phyloP scores from a whole-genome alignment of 345 rosid genomes.

The Isatis tinctoria region DNA sequence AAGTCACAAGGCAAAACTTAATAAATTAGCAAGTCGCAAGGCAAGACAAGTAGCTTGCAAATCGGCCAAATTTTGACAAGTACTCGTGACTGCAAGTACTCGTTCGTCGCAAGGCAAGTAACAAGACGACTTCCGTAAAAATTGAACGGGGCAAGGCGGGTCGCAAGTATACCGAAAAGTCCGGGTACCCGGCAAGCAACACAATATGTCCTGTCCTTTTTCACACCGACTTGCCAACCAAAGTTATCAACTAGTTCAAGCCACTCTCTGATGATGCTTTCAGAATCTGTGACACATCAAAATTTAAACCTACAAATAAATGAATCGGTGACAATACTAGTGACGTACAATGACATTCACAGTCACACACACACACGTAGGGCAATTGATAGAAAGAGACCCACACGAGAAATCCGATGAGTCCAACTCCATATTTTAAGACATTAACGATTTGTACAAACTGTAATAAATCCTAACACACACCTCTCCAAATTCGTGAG shows the following conservation, averaged over 20 bases:
- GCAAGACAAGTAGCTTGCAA: too few species aligned
- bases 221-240: slow-evolving; percentile 16
- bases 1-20: too few species aligned
- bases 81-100: too few species aligned
- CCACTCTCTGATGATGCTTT: slow-evolving; percentile 12
- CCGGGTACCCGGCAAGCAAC: neutral
- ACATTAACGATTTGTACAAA: slow-evolving; percentile 14
- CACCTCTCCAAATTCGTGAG: slow-evolving; percentile 5
- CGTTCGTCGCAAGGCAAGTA: too few species aligned
- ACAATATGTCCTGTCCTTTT: neutral
- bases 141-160: too few species aligned
- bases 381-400: slow-evolving; percentile 24
- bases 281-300: neutral
- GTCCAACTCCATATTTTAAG: slow-evolving; percentile 9
- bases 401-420: slow-evolving; percentile 17
- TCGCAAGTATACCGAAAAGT: too few species aligned
- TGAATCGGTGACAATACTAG: slow-evolving; percentile 17
- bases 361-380: slow-evolving; percentile 19
- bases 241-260: slow-evolving; percentile 12
- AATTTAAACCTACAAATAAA: slow-evolving; percentile 2
- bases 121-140: too few species aligned
- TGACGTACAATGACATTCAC: slow-evolving; percentile 25
- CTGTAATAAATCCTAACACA: slow-evolving; percentile 9
- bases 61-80: too few species aligned
- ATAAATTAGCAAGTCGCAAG: too few species aligned